A percentile compares a stretch with the other conserved stretches of the same genome.
These are phyloP conservation scores for Mycena kentingensis DNA, from an alignment of 768 basidiomycete genomes.

Conservation along the genomic window DNA sequence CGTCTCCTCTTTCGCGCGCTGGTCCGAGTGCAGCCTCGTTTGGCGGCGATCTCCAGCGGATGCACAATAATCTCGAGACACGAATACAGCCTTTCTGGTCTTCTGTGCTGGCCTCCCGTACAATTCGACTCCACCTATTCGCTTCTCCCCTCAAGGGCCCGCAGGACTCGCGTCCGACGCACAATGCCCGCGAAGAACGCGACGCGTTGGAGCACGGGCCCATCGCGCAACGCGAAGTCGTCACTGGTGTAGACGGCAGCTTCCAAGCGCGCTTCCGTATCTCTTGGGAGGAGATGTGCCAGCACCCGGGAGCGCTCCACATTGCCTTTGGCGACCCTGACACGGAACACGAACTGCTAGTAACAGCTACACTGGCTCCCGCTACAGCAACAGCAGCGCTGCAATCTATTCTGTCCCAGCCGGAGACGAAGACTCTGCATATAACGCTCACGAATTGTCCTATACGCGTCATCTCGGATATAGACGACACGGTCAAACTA, in stretches of 20 bases:
- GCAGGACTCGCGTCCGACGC: conserved; percentile 17
- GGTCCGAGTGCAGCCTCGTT: conserved; percentile 9
- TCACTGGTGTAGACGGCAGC: conserved; percentile 68
- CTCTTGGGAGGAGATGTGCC: conserved; percentile 68
- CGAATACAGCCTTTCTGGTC: conserved; percentile 84
- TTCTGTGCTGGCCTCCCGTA: conserved; percentile 63
- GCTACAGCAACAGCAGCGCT: conserved; percentile 29
- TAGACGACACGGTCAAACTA: conserved; percentile 90
- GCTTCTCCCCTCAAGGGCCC: conserved; percentile 37
- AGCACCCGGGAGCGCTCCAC: conserved; percentile 57
- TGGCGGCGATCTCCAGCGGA: conserved; percentile 42
- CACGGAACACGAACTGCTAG: conserved; percentile 55
- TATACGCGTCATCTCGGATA: conserved; percentile 85
- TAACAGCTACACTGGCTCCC: conserved; percentile 57
- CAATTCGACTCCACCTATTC: conserved; percentile 64
- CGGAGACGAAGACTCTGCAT: conserved; percentile 33
- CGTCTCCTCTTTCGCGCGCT: conserved; percentile 21
- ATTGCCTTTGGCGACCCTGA: conserved; percentile 58
- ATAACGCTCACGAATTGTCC: conserved; percentile 61
- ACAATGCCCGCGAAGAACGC: conserved; percentile 28
- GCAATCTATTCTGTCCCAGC: conserved; percentile 13
- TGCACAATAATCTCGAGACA: conserved; percentile 75
- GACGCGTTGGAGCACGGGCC: conserved; percentile 42
- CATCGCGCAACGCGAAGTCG: conserved; percentile 50
- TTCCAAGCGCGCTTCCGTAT: conserved; percentile 68